Conservation (phyloP, 2,329 filamentous ascomycete genomes). For the Colletotrichum chlorophyti region DNA sequence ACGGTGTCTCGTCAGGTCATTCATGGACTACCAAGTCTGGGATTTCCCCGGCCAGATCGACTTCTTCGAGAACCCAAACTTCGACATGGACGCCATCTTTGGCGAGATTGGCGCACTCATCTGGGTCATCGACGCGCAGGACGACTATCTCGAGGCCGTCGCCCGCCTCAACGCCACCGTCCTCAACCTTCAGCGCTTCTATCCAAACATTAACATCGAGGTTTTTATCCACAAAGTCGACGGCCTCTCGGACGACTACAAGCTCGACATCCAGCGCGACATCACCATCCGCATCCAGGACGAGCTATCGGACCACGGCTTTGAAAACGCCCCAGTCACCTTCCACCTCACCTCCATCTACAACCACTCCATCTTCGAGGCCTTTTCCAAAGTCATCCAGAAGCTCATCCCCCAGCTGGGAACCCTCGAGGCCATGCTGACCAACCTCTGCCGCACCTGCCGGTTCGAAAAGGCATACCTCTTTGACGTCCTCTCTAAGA, state of each 20-base stretch:
- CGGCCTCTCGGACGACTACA: slow-evolving; percentile 95
- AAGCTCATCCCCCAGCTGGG: slow-evolving; percentile 94
- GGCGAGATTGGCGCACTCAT: slow-evolving; percentile 93
- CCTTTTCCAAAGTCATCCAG: slow-evolving; percentile 97
- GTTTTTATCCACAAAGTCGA: slow-evolving; percentile 99
- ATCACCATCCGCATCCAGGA: slow-evolving; percentile 97
- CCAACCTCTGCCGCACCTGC: slow-evolving; percentile 90
- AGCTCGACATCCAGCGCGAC: slow-evolving; percentile 93
- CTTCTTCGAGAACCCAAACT: slow-evolving; percentile 83
- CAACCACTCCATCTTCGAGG: slow-evolving; percentile 98
- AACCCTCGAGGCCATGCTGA: slow-evolving; percentile 91
- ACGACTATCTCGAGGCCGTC: slow-evolving; percentile 95
- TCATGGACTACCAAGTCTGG: slow-evolving; percentile 99
- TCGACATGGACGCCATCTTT: slow-evolving; percentile 93
- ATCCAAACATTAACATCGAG: slow-evolving; percentile 94
- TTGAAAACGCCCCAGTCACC: slow-evolving; percentile 91
- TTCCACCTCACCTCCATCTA: slow-evolving; percentile 99
- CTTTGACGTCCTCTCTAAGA: slow-evolving; percentile 97
- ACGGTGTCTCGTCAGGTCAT: slow-evolving; percentile 71
- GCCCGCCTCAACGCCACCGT: slow-evolving; percentile 87
- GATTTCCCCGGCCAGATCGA: slow-evolving; percentile 96
- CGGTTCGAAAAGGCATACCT: slow-evolving; percentile 98
- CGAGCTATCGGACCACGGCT: slow-evolving; percentile 89
- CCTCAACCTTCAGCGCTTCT: slow-evolving; percentile 84
- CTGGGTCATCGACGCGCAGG: slow-evolving; percentile 98